Evolutionary conservation across 1,139 yeast genomes (phyloP).

Genomic region (Magnusiomyces ingens): DNA sequence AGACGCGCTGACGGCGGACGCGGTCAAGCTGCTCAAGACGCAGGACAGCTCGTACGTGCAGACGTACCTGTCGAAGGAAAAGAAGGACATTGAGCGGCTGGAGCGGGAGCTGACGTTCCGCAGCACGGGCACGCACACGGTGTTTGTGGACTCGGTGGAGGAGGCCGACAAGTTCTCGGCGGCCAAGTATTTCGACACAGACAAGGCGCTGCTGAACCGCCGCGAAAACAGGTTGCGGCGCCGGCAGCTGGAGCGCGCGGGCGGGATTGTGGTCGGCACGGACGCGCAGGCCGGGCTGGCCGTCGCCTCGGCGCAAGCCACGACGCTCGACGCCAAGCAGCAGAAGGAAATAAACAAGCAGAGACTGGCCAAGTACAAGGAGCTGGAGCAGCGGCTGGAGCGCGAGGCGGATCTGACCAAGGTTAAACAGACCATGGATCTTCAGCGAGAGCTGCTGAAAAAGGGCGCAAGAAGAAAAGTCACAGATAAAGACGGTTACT

Average conservation of each 20-base stretch:
- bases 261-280: conserved; percentile 6
- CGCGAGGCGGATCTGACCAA: conserved; percentile 59
- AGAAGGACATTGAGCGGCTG: conserved; percentile 55
- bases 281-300: conserved; percentile 2
- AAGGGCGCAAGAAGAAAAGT: conserved; percentile 80
- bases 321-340: conserved; percentile 30
- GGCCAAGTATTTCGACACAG: conserved; percentile 63
- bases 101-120: conserved; percentile 49
- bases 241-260: conserved; percentile 47
- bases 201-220: conserved; percentile 51
- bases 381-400: conserved; percentile 39
- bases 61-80: conserved; percentile 65
- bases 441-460: conserved; percentile 82
- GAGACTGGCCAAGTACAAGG: conserved; percentile 56
- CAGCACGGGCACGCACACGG: conserved; percentile 51
- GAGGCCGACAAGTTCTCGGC: conserved; percentile 56
- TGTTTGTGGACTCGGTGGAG: conserved; percentile 64
- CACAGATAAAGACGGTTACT: conserved; percentile 49
- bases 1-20: conserved; percentile 50
- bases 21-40: conserved; percentile 74
- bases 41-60: conserved; percentile 85
- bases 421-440: conserved; percentile 66
- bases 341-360: conserved; percentile 36
- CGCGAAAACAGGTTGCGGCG: conserved; percentile 66
- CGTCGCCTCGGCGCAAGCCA: conserved; percentile 19